phyloP scores from a whole-genome alignment of 2,329 filamentous ascomycete genomes.

The Dothideomycetes sp. region DNA sequence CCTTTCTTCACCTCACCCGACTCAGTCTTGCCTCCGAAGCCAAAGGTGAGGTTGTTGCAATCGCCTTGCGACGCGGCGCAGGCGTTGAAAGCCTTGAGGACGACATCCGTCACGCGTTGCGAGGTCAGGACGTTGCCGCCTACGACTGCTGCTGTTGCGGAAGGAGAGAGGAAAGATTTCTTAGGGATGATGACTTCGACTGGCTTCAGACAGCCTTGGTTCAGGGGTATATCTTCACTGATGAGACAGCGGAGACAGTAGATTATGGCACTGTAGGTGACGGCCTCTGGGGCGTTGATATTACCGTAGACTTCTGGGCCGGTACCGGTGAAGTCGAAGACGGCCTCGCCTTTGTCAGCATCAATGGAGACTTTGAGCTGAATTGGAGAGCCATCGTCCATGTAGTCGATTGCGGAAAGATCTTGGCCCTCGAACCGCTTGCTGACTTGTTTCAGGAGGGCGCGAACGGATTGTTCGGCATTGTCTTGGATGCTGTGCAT shows the following conservation, averaged over 20 bases:
- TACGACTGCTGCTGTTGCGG: slow-evolving; percentile 67
- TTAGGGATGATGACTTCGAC: slow-evolving; percentile 62
- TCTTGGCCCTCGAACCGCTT: slow-evolving; percentile 57
- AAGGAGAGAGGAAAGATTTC: slow-evolving; percentile 61
- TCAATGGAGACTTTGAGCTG: slow-evolving; percentile 65
- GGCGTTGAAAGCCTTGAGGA: slow-evolving; percentile 68
- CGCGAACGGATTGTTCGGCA: slow-evolving; percentile 64
- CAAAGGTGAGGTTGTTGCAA: slow-evolving; percentile 78
- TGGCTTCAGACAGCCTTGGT: slow-evolving; percentile 71
- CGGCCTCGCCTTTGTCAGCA: slow-evolving; percentile 59
- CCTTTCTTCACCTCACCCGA: slow-evolving; percentile 53
- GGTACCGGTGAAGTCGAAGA: slow-evolving; percentile 70
- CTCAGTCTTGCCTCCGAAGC: slow-evolving; percentile 50
- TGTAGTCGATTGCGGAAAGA: slow-evolving; percentile 67
- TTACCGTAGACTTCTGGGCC: slow-evolving; percentile 65
- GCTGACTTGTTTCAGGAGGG: slow-evolving; percentile 61
- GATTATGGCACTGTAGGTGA: slow-evolving; percentile 76
- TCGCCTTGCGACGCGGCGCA: slow-evolving; percentile 71
- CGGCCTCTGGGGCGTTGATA: slow-evolving; percentile 67
- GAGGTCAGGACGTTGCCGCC: slow-evolving; percentile 71
- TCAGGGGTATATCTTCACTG: slow-evolving; percentile 70
- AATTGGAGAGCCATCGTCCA: slow-evolving; percentile 79
- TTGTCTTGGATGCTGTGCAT: slow-evolving; percentile 77
- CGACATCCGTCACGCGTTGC: slow-evolving; percentile 73
- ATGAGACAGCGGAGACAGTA: slow-evolving; percentile 75